A percentile compares a stretch with the other conserved stretches of the same genome.
These are phyloP conservation scores for Phascolomyces articulosus DNA, from an alignment of 371 early-diverging fungal species.

Conservation along the genomic window DNA sequence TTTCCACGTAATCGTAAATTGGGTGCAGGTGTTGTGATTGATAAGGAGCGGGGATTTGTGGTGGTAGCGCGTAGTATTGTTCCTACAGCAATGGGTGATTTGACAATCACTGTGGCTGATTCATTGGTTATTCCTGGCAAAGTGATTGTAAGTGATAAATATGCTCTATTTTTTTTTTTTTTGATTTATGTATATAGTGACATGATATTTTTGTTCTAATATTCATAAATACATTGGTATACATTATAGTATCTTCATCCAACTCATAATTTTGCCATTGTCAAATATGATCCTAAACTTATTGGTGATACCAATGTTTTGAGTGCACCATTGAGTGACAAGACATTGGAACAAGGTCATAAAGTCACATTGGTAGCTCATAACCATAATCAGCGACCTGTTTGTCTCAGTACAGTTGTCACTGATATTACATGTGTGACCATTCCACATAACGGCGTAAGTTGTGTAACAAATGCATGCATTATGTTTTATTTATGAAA, in stretches of 20 bases:
- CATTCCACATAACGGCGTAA: constrained; percentile 75
- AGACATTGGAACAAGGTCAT: constrained; percentile 64
- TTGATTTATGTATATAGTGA: background rate
- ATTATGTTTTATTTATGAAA: background rate
- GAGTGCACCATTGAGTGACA: constrained; percentile 64
- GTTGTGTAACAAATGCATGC: constrained; percentile 6
- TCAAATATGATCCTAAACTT: constrained; percentile 75
- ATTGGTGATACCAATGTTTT: constrained; percentile 75
- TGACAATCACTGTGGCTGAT: constrained; percentile 78
- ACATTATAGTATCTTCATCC: constrained; percentile 74
- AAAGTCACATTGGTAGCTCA: constrained; percentile 72
- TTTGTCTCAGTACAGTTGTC: constrained; percentile 73
- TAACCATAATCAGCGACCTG: constrained; percentile 81
- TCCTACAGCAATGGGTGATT: constrained; percentile 75
- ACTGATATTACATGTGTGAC: constrained; percentile 81
- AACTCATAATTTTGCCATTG: constrained; percentile 78
- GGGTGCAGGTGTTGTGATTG: constrained; percentile 79
- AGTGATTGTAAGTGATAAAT: constrained; percentile 59
- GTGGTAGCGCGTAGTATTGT: constrained; percentile 73
- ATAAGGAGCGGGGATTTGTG: constrained; percentile 71
- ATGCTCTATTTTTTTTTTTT: too few species aligned
- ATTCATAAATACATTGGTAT: background rate
- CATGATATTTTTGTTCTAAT: background rate
- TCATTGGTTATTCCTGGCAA: constrained; percentile 78
- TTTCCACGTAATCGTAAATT: constrained; percentile 66